Evolutionary conservation across 2,329 filamentous ascomycete species (phyloP), one percentile per base, ranked within the genome.

Genomic region (Graphilbum sp.): DNA sequence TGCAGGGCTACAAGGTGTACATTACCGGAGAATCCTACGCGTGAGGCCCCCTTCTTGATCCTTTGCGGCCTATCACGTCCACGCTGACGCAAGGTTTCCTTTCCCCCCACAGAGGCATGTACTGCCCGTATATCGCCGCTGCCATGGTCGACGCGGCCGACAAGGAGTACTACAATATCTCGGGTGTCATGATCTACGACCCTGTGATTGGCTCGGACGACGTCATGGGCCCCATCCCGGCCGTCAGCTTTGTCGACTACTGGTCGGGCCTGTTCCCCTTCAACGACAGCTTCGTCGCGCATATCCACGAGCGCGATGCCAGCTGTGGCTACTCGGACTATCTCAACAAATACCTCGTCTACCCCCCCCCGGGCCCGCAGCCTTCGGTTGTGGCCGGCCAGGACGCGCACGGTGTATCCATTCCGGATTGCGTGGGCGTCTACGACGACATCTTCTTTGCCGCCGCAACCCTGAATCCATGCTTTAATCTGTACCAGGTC

Each of bases 401-500:
- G 18, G 54, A 58, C 36, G 54, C 59, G 20, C 46, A 57, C 31
- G 53, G 51, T 19, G 46, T 33, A 0, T 49, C 49, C 27, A 57
- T 57, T 0, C 50, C 57, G 0, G 65, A 62, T 4, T 87, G 81
- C 52, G 61, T 63, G 36, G 49, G 61, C 41, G 47, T 83, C 17
- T 79, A 67, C 48, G 54, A 65, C 41, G 59, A 67, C 18, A 67
- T 82, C 23, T 61, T 60, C 47, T 46, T 62, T 0, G 76, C 72
- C 23, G 66, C 67, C 8, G 44, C 62, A 5, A 50, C 60, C 1
- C 55, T 72, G 25, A 90, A 90, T 57, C 83, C 83, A 0, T 90
- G 84, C 61, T 92, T 80, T 57, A 74, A 85, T 52, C 61, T 82
- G 11, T 90, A 88, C 57, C 71, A 80, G 36, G 69, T 88, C 13